These are phyloP conservation scores for Solanum gandarillasii DNA, from an alignment of 257 asterid genomes.

Conservation along the genomic window DNA sequence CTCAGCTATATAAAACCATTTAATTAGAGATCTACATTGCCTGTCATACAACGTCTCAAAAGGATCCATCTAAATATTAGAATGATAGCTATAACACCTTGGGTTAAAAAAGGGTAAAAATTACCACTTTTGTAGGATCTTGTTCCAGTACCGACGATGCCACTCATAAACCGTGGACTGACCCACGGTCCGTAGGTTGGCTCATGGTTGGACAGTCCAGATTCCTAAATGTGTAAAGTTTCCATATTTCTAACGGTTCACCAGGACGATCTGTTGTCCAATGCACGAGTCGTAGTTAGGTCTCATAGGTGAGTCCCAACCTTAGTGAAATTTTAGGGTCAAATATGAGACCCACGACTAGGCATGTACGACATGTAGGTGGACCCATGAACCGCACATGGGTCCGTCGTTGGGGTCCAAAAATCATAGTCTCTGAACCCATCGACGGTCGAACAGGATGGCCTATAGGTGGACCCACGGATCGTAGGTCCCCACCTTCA, in stretches of 20 bases:
- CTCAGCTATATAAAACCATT: not conserved
- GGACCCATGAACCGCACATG: not conserved
- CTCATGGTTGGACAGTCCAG: not conserved
- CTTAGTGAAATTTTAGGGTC: not conserved
- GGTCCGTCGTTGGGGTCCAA: rapidly evolving
- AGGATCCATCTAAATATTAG: not conserved
- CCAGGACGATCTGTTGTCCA: no score
- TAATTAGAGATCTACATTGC: not conserved
- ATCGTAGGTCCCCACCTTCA: not conserved
- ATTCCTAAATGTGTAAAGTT: not conserved
- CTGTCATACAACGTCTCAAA: not conserved
- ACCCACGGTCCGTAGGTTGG: not conserved
- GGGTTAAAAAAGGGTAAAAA: no score
- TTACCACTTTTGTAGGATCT: no score
- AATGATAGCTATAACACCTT: not conserved
- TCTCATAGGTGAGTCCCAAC: not conserved
- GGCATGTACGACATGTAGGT: not conserved
- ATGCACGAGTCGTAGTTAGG: not conserved
- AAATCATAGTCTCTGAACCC: not conserved
- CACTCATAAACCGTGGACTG: not conserved
- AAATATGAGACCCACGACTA: not conserved
- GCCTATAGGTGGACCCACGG: not conserved
- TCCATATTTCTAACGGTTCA: not conserved
- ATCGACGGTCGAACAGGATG: not conserved
- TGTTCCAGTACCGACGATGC: no score